Evolutionary conservation across 225 moss, liverwort and hornwort species (phyloP), one percentile per base, ranked within the genome.

Genomic region (Bryum argenteum): DNA sequence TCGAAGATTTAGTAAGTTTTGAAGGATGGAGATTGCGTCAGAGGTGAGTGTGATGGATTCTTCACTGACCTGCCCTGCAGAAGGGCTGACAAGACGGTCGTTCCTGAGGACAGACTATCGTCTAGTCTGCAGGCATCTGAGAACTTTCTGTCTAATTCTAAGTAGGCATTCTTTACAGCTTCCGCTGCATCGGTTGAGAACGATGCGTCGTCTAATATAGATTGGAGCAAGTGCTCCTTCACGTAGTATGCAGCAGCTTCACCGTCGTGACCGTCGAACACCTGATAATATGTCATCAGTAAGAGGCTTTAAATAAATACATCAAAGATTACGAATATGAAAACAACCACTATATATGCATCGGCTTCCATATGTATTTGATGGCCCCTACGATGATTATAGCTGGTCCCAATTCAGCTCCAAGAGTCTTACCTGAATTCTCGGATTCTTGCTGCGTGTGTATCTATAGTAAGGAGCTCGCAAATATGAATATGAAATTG

Each of bases 251-350:
- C 96, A 60, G 96, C 94, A 62, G 93, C 86, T 66, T 89, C 79
- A 13, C 96, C 96, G 63, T 89, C 90, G 66, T 97, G 96, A 16
- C 96, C 96, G 44, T 97, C 96, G 54, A 97, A 97, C 59, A 97
- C 96, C 96, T 97, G 88, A 60, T n/a, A 75, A 66, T 23, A 76
- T 18, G 28, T 50, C 71, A 76, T n/a, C 65, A 51, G 56, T 37
- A 64, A 28, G n/a, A n/a, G n/a, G n/a, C n/a, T n/a, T 58, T 41
- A 41, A 70, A 43, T 21, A 48, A 38, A 16, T 33, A 61, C 74
- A 39, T 14, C n/a, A 11, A 2, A 2, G 28, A 28, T 2, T 33
- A 33, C n/a, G 33, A 4, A 33, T 26, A 26, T 26, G 2, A 4
- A 4, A 4, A 4, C 26, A 33, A 33, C 33, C 33, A 33, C 33